phyloP scores from a whole-genome alignment of 257 asterid species.

The Gentiana macrophylla region DNA sequence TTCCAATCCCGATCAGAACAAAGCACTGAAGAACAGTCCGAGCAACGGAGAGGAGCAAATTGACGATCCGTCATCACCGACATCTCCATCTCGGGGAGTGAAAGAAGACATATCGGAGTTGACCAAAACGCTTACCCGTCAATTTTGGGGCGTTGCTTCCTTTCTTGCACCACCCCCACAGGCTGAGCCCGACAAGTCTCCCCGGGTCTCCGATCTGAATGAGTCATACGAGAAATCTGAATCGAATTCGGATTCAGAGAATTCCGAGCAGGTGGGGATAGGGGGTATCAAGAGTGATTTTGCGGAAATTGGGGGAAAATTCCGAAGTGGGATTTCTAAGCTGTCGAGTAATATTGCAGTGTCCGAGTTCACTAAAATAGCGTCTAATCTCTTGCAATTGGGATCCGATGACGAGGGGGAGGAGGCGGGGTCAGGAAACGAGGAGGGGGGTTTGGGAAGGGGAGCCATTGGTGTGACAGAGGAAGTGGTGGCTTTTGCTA shows the following conservation, averaged over 20 bases:
- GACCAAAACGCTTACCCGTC: conserved; percentile 76
- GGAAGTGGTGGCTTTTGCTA: conserved; percentile 63
- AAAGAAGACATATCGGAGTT: conserved; percentile 92
- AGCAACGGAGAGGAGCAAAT: conserved; percentile 20
- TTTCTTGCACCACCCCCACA: conserved; percentile 90
- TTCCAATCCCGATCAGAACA: not conserved
- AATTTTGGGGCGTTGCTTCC: conserved; percentile 98
- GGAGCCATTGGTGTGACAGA: conserved; percentile 66
- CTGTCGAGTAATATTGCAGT: conserved; percentile 73
- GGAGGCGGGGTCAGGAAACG: conserved; percentile 11
- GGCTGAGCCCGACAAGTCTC: conserved; percentile 21
- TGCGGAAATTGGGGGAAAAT: conserved; percentile 93
- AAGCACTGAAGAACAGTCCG: conserved; percentile 8
- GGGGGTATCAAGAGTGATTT: conserved; percentile 77
- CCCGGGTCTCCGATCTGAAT: not conserved
- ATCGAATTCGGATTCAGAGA: conserved; percentile 8
- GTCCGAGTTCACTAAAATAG: conserved; percentile 80
- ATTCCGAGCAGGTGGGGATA: conserved; percentile 18
- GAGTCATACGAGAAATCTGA: not conserved
- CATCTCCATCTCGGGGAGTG: conserved; percentile 72
- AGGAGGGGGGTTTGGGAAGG: conserved; percentile 17
- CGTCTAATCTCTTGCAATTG: conserved; percentile 72
- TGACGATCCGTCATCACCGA: conserved; percentile 31
- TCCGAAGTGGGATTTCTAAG: conserved; percentile 73
- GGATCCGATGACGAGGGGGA: conserved; percentile 71